phyloP scores from a whole-genome alignment of 1,284 basidiomycete species.

The Apiotrichum porosum region DNA sequence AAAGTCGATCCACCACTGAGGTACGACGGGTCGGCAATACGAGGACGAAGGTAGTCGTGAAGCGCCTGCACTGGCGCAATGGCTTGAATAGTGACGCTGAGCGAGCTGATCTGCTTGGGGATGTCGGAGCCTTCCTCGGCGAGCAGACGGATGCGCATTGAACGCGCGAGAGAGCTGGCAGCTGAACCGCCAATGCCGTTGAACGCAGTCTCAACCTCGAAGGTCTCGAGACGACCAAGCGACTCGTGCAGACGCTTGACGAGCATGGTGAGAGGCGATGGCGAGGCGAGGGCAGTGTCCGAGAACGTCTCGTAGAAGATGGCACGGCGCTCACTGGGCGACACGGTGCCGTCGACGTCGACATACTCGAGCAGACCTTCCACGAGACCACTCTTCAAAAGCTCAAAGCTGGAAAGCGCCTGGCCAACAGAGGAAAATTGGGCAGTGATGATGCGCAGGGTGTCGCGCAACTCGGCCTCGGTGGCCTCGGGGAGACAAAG shows the following conservation, averaged over 20 bases:
- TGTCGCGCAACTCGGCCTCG: constrained; percentile 58
- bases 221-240: constrained; percentile 86
- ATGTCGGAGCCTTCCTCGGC: constrained; percentile 81
- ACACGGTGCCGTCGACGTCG: constrained; percentile 57
- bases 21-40: constrained; percentile 65
- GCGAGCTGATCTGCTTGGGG: constrained; percentile 75
- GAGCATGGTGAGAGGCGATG: constrained; percentile 67
- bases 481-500: constrained; percentile 57
- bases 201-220: constrained; percentile 79
- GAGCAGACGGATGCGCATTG: constrained; percentile 72
- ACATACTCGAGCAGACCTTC: constrained; percentile 80
- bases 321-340: constrained; percentile 57
- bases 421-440: constrained; percentile 66
- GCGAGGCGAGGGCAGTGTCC: constrained; percentile 52
- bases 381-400: constrained; percentile 87
- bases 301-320: constrained; percentile 70
- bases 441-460: constrained; percentile 66
- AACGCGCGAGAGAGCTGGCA: constrained; percentile 21
- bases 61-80: constrained; percentile 94
- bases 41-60: constrained; percentile 86
- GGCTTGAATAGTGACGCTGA: constrained; percentile 91
- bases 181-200: constrained; percentile 23
- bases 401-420: constrained; percentile 91
- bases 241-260: constrained; percentile 93
- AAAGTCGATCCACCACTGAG: constrained; percentile 55